A percentile compares a stretch with the other conserved stretches of the same genome.
Evolutionary conservation across 208 protist genomes (phyloP).

Genomic region (Crithidia bombi): DNA sequence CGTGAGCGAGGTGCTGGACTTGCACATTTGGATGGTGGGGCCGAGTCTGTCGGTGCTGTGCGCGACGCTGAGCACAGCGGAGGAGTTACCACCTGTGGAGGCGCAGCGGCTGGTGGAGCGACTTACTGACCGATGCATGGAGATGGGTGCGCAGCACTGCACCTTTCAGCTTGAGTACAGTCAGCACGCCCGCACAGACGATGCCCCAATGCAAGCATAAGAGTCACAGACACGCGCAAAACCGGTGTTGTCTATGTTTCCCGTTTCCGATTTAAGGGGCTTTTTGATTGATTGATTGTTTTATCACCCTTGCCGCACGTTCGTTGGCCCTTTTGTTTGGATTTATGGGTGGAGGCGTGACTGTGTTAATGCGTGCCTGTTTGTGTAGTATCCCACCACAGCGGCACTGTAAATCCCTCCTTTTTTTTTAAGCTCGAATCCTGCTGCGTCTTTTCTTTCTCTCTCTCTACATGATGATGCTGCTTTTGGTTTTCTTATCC

Average conservation of each 20-base stretch:
- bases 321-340: too few relatives aligned
- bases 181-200: constrained; percentile 12
- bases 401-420: too few relatives aligned
- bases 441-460: too few relatives aligned
- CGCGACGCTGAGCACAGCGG: constrained; percentile 21
- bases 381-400: too few relatives aligned
- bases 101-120: constrained; percentile 23
- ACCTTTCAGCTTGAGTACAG: constrained; percentile 26
- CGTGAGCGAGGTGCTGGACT: constrained; percentile 25
- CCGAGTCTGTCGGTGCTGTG: constrained; percentile 23
- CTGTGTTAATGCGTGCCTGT: too few relatives aligned
- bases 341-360: too few relatives aligned
- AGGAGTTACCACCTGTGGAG: constrained; percentile 10
- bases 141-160: constrained; percentile 30
- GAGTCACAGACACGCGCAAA: background rate
- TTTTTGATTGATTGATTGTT: too few relatives aligned
- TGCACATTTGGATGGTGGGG: constrained; percentile 24
- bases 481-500: too few relatives aligned
- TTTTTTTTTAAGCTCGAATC: too few relatives aligned
- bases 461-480: too few relatives aligned
- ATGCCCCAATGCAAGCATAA: constrained; percentile 3
- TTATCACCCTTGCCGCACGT: too few relatives aligned
- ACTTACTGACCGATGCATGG: constrained; percentile 25
- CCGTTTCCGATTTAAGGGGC: too few relatives aligned
- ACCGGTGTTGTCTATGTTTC: background rate